Conservation (phyloP, 495 filamentous ascomycete species). For the Daldinia concentrica region DNA sequence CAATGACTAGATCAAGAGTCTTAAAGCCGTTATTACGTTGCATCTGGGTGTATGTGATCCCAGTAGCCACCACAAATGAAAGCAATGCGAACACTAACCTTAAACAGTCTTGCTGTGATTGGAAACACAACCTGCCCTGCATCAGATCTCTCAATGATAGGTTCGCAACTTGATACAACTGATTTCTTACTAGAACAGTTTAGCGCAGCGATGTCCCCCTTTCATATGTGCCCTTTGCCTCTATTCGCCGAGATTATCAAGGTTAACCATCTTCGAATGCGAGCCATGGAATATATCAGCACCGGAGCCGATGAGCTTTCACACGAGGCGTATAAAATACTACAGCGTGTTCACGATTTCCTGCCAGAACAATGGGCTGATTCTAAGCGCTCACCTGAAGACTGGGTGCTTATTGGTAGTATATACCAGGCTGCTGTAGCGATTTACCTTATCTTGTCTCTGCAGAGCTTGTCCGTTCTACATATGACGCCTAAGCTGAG, state of each 20-base stretch:
- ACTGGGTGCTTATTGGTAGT: conserved; percentile 45
- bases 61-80: background rate
- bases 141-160: conserved; percentile 34
- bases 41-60: conserved; percentile 38
- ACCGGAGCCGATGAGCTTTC: conserved; percentile 3
- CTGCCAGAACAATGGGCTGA: conserved; percentile 42
- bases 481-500: conserved; percentile 21
- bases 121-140: conserved; percentile 50
- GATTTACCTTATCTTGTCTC: conserved; percentile 47
- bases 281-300: conserved; percentile 3
- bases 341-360: conserved; percentile 41
- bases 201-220: conserved; percentile 27
- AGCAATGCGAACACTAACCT: background rate
- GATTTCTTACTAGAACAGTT: conserved; percentile 30
- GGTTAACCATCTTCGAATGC: conserved; percentile 45
- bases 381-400: conserved; percentile 35
- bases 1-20: conserved; percentile 5
- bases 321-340: conserved; percentile 24
- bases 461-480: conserved; percentile 45
- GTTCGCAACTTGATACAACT: conserved; percentile 30
- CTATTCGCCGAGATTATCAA: conserved; percentile 41
- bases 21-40: conserved; percentile 42
- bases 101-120: conserved; percentile 37
- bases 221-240: conserved; percentile 30
- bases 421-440: conserved; percentile 45